phyloP scores from a whole-genome alignment of 2,329 filamentous ascomycete species.

The Phialophora chinensis region DNA sequence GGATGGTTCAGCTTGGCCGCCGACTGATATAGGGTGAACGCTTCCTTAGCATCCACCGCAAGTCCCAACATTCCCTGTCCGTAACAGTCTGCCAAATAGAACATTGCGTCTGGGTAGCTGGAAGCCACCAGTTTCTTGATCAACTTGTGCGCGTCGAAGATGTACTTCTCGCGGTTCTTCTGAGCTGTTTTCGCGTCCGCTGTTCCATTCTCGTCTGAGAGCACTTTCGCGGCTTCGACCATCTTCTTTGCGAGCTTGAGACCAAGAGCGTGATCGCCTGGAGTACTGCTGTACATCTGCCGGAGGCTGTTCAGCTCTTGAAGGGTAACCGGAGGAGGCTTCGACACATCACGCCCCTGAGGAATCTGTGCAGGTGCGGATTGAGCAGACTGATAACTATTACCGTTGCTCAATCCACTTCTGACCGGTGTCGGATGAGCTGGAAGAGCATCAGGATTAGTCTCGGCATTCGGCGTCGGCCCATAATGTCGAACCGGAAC shows the following conservation, averaged over 20 bases:
- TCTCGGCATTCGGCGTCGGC: constrained; percentile 28
- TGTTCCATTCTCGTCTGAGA: constrained; percentile 77
- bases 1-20: constrained; percentile 88
- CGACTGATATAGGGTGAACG: constrained; percentile 90
- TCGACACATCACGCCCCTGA: constrained; percentile 13
- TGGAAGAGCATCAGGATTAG: constrained; percentile 62
- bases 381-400: constrained; percentile 32
- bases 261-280: constrained; percentile 73
- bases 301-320: constrained; percentile 79
- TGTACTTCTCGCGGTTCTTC: constrained; percentile 78
- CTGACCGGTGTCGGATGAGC: constrained; percentile 62
- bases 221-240: constrained; percentile 79
- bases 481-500: constrained; percentile 34
- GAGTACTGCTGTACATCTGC: constrained; percentile 70
- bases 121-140: constrained; percentile 81
- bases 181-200: constrained; percentile 68
- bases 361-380: constrained; percentile 11
- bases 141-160: constrained; percentile 85
- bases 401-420: constrained; percentile 46
- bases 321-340: constrained; percentile 64
- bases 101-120: constrained; percentile 86
- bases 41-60: constrained; percentile 85
- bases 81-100: constrained; percentile 87
- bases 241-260: constrained; percentile 80
- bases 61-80: constrained; percentile 80